Evolutionary conservation across 2,329 filamentous ascomycete genomes (phyloP).

Genomic region (Apiospora pterosperma): DNA sequence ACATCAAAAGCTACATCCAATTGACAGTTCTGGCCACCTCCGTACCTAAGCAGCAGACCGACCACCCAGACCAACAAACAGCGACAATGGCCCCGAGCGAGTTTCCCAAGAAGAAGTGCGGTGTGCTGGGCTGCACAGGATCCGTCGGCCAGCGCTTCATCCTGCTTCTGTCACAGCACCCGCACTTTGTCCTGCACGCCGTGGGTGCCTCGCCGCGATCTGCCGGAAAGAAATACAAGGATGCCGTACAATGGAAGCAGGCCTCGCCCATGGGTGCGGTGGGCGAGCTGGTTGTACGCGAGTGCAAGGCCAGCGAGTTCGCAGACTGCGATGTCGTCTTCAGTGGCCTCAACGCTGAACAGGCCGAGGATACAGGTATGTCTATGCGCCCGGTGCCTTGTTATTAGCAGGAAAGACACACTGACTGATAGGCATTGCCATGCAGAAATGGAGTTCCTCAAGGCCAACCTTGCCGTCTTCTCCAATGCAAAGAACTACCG

Average conservation of each 20-base stretch:
- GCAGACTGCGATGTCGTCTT: conserved; percentile 90
- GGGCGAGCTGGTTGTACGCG: conserved; percentile 78
- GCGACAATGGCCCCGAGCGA: conserved; percentile 3
- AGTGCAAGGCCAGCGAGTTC: conserved; percentile 81
- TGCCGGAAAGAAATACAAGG: conserved; percentile 89
- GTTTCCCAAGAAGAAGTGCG: conserved; percentile 30
- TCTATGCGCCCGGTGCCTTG: conserved; percentile 1
- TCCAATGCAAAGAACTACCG: conserved; percentile 98
- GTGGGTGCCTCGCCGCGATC: conserved; percentile 87
- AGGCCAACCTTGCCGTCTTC: conserved; percentile 85
- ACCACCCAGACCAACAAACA: not conserved
- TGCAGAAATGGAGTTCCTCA: conserved; percentile 84
- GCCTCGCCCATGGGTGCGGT: conserved; percentile 75
- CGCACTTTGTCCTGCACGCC: conserved; percentile 80
- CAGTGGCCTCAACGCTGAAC: conserved; percentile 86
- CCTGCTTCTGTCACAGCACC: conserved; percentile 83
- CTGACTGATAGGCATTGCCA: conserved; percentile 11
- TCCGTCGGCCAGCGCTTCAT: conserved; percentile 96
- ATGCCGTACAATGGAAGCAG: conserved; percentile 96
- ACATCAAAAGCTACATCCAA: no score
- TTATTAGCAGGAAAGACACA: not conserved
- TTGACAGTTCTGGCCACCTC: not conserved
- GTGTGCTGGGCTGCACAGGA: conserved; percentile 86
- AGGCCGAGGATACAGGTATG: conserved; percentile 86
- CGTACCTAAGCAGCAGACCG: conserved; percentile 1